A percentile compares a stretch with the other conserved stretches of the same genome.
Conservation (phyloP, 1,284 basidiomycete genomes). For the Gomphus sp. region DNA sequence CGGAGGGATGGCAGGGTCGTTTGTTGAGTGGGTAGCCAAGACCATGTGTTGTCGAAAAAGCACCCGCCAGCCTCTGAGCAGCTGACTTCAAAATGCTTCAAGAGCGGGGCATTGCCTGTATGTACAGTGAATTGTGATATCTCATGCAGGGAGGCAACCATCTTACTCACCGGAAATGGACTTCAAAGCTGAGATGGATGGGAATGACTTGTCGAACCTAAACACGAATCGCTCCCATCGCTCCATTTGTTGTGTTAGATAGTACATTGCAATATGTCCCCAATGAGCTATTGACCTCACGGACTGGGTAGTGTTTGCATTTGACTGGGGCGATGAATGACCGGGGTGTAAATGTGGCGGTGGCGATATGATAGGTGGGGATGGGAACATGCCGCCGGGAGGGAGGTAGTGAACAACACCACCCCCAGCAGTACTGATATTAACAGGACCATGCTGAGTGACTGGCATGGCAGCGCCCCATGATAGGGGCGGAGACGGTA, state of each 20-base stretch:
- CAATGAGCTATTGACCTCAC: constrained; percentile 47
- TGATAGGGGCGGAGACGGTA: constrained; percentile 16
- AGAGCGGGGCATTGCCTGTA: constrained; percentile 56
- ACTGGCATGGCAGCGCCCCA: constrained; percentile 9
- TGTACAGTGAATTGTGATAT: background rate
- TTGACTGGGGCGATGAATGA: constrained; percentile 10
- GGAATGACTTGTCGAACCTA: constrained; percentile 63
- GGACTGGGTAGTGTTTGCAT: background rate
- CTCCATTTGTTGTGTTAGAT: constrained; percentile 66
- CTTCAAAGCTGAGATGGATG: constrained; percentile 58
- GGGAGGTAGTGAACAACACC: constrained; percentile 12
- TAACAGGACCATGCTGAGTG: constrained; percentile 6
- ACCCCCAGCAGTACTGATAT: constrained; percentile 4
- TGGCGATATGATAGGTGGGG: constrained; percentile 1
- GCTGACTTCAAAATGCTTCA: constrained; percentile 68
- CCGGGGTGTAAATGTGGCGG: constrained; percentile 15
- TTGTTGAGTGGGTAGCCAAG: constrained; percentile 53
- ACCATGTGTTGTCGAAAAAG: constrained; percentile 49
- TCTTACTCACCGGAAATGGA: constrained; percentile 49
- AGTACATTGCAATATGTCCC: constrained; percentile 70
- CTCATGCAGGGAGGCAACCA: background rate
- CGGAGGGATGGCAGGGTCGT: constrained; percentile 36
- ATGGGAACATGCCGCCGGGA: constrained; percentile 4
- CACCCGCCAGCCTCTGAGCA: constrained; percentile 38
- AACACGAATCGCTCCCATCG: constrained; percentile 74